Evolutionary conservation across 2,329 filamentous ascomycete species (phyloP).

Genomic region (Chrysosphaeria jannelii): DNA sequence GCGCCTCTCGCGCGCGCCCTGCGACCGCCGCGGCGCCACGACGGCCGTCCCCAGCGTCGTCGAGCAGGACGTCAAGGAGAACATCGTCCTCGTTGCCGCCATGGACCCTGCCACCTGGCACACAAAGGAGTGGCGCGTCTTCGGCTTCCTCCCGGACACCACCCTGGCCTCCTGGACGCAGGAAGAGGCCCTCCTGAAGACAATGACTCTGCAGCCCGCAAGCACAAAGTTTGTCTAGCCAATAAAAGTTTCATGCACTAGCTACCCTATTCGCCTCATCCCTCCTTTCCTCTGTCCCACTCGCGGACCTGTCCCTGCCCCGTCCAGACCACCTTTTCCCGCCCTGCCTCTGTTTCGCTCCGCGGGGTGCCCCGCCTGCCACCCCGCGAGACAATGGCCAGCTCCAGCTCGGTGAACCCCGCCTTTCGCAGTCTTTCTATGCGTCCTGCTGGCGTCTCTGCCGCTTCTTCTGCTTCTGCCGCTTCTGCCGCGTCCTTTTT

Average conservation of each 20-base stretch:
- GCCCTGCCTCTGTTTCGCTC: conserved; percentile 14
- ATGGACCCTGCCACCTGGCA: conserved; percentile 16
- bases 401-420: conserved; percentile 45
- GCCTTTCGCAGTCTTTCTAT: conserved; percentile 46
- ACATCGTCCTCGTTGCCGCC: conserved; percentile 26
- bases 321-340: too few species aligned
- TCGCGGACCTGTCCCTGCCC: too few species aligned
- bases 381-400: conserved; percentile 39
- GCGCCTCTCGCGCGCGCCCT: conserved; percentile 16
- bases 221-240: too few species aligned
- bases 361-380: conserved; percentile 20
- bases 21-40: conserved; percentile 10
- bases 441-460: conserved; percentile 9
- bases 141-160: conserved; percentile 28
- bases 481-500: conserved; percentile 1
- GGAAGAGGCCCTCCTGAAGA: conserved; percentile 4
- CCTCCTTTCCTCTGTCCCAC: too few species aligned
- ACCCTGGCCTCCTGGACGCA: conserved; percentile 13
- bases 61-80: conserved; percentile 26
- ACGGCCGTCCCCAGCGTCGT: conserved; percentile 14
- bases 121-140: conserved; percentile 26
- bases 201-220: too few species aligned
- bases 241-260: too few species aligned
- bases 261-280: too few species aligned
- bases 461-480: not conserved